Conservation (phyloP, 2,329 filamentous ascomycete species). For the Aspergillus caelatus region DNA sequence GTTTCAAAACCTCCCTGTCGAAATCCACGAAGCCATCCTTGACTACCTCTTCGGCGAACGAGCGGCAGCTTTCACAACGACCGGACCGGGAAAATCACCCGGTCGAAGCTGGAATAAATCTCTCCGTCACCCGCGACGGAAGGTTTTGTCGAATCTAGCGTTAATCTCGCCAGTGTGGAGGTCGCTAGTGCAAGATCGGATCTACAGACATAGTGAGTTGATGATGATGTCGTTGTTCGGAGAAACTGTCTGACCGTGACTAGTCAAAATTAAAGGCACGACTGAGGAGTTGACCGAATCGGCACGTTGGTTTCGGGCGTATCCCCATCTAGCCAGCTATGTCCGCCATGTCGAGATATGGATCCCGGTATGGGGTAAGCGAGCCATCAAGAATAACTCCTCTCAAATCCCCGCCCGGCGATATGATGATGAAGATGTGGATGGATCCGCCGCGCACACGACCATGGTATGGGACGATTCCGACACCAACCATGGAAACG, state of each 20-base stretch:
- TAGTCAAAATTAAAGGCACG: slow-evolving; percentile 72
- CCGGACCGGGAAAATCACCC: slow-evolving; percentile 55
- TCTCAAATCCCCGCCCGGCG: slow-evolving; percentile 30
- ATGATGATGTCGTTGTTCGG: neutral
- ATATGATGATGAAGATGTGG: slow-evolving; percentile 25
- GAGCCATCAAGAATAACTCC: slow-evolving; percentile 52
- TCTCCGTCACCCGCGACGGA: slow-evolving; percentile 67
- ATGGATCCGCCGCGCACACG: slow-evolving; percentile 26
- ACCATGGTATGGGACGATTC: slow-evolving; percentile 31
- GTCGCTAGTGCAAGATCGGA: slow-evolving; percentile 67
- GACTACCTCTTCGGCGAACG: slow-evolving; percentile 72
- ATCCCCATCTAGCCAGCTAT: slow-evolving; percentile 63
- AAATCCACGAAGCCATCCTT: slow-evolving; percentile 72
- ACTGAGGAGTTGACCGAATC: slow-evolving; percentile 63
- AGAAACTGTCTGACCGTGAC: slow-evolving; percentile 7
- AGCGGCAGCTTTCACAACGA: slow-evolving; percentile 62
- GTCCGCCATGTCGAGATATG: slow-evolving; percentile 76
- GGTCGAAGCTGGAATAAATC: slow-evolving; percentile 66
- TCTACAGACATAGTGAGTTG: slow-evolving; percentile 67
- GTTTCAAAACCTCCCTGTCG: slow-evolving; percentile 59
- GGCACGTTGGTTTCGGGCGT: slow-evolving; percentile 60
- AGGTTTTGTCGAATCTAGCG: slow-evolving; percentile 67
- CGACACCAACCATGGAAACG: slow-evolving; percentile 26
- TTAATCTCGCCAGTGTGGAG: slow-evolving; percentile 65
- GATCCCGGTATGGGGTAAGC: slow-evolving; percentile 71